Evolutionary conservation across 768 basidiomycete species (phyloP), one percentile per base, ranked within the genome.

Genomic region (Russula sp.): DNA sequence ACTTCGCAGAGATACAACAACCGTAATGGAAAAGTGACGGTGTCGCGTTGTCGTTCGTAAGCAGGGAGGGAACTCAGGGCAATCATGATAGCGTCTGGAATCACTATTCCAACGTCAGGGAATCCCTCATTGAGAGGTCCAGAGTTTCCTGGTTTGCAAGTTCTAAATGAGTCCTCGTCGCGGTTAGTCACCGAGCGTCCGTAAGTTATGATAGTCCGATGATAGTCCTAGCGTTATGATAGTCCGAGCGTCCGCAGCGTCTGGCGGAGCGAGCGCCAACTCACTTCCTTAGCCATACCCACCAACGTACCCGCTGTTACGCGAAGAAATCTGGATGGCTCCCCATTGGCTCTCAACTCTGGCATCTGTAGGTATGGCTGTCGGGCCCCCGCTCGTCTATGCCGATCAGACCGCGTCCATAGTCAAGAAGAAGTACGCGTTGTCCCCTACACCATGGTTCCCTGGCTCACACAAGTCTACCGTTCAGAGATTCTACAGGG

Each of bases 321-420:
- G 10, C 1, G 49, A 34, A 36, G 22, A 53, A 16, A 52, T 30
- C 28, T 16, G 49, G 60, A 79, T 81, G 76, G 68, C 78, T 57
- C 75, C 81, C 48, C 73, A 80, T 69, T 92, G 90, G 90, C 62
- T 92, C n/a, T 83, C 87, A 18, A 83, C 79, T 13, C 67, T 79
- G 9, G 87, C 89, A 13, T 89, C 90, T 14, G 71, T 89, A 50
- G 89, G 89, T 42, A 93, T 93, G 91, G 92, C 90, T 28, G 77
- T 92, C 22, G 91, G 88, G 8, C 90, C 91, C 26, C 89, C 92
- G 18, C 78, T 94, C 61, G 90, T 92, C 14, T 94, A 94, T 69
- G 87, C 83, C 48, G 92, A 93, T 76, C 89, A 92, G 74, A 86
- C 89, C 0, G 74, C 79, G 59, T 92, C 90, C n/a, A 94, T 94